Evolutionary conservation across 495 filamentous ascomycete genomes (phyloP), one percentile per base, ranked within the genome.

Genomic region (Viridothelium virens): DNA sequence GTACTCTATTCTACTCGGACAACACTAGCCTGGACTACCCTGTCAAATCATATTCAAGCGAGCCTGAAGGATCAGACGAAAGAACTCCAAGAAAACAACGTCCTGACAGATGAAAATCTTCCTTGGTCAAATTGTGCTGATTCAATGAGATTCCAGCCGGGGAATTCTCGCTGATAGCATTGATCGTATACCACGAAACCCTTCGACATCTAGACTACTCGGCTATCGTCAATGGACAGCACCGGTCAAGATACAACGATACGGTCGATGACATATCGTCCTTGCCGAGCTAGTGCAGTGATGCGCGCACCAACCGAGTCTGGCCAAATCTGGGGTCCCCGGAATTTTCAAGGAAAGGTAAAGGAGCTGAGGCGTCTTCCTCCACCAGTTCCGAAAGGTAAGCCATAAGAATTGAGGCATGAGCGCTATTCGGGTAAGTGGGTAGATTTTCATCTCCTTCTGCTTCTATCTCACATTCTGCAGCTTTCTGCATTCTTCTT

Each of bases 241-340:
- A 44, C 14, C 14, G 6, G 7, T 44, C 41, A 44, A 14, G 41
- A 25, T 25, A 25, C 25, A 25, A 25, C 25, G 25, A 25, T 25
- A 25, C 25, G 25, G 25, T 25, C 25, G 25, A 25, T 25, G 25
- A 25, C 25, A 25, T 14, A 1, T 44, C 7, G 41, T 59, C 36
- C 53, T 59, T 33, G 53, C 31, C 6, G 53, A 31, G 4, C 31
- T 59, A 59, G 53, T 33, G 53, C 36, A n/a, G 5, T 5, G 48
- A 11, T 4, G 18, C 18, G 18, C 25, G 11, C 7, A 3, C 31
- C 18, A 18, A 36, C 33, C 36, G 31, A 31, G 53, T 59, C 53
- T 59, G 53, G 53, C 53, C 53, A 36, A 36, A 59, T 59, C 53
- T 36, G 53, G 53, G 31, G 53, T 59, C 18, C 53, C 31, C 53